phyloP scores from a whole-genome alignment of 345 rosid species.

The Populus nigra region DNA sequence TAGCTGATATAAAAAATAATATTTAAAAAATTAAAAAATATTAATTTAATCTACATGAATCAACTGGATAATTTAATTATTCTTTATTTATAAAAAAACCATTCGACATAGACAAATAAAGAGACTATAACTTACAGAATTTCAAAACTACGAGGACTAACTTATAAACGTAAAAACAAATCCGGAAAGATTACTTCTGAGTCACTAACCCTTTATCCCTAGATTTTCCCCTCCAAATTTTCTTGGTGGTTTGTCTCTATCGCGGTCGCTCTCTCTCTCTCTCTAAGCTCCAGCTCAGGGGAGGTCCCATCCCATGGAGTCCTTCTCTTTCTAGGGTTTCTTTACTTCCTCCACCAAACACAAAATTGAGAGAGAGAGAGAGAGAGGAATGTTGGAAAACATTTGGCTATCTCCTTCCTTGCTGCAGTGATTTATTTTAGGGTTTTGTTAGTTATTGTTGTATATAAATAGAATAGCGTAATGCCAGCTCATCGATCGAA shows the following conservation, averaged over 20 bases:
- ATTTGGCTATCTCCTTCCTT: not conserved
- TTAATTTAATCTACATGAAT: too few species aligned
- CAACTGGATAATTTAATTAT: too few species aligned
- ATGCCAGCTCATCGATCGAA: conserved; percentile 29
- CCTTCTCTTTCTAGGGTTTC: conserved; percentile 18
- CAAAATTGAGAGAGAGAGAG: not conserved
- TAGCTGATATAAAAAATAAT: too few species aligned
- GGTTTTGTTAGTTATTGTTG: not conserved
- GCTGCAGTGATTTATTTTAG: not conserved
- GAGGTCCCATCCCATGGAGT: conserved; percentile 13
- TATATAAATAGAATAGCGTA: conserved; percentile 6
- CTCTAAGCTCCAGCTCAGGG: conserved; percentile 8
- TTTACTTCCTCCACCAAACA: not conserved
- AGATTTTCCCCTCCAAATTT: conserved; percentile 18
- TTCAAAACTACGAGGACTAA: too few species aligned
- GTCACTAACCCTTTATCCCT: not conserved
- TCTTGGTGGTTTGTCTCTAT: conserved; percentile 11
- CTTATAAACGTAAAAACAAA: too few species aligned
- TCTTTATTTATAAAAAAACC: too few species aligned
- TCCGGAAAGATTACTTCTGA: too few species aligned
- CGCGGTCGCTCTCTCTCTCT: not conserved
- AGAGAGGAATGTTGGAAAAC: not conserved
- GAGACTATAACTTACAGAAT: too few species aligned
- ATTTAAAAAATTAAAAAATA: too few species aligned
- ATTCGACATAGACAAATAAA: too few species aligned